Conservation (phyloP, 805 yeast species). For the Spathaspora hagerdaliae region DNA sequence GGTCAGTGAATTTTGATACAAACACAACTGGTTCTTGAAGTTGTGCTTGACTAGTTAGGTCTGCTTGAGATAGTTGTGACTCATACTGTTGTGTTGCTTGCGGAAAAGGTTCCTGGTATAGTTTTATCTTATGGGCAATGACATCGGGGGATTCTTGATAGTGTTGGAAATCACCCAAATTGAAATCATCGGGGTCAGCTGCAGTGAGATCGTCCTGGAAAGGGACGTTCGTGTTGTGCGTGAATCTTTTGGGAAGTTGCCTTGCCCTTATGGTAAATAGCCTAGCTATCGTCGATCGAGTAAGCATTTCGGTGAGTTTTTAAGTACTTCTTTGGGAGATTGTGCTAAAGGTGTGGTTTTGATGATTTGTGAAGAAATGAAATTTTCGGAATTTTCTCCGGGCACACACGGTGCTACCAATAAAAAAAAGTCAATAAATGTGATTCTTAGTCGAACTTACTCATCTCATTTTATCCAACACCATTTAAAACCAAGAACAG, state of each 20-base stretch:
- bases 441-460: too few species aligned
- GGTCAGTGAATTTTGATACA: constrained; percentile 57
- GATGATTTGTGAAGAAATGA: too few species aligned
- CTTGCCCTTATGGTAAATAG: too few species aligned
- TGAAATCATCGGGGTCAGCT: constrained; percentile 31
- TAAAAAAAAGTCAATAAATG: too few species aligned
- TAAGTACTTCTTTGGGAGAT: too few species aligned
- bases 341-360: too few species aligned
- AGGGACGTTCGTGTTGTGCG: constrained; percentile 24
- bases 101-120: background rate
- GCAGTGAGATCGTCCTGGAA: constrained; percentile 36
- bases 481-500: too few species aligned
- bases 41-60: background rate
- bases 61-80: background rate
- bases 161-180: constrained; percentile 35
- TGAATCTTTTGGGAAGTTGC: background rate
- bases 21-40: constrained; percentile 47
- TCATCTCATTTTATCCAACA: too few species aligned
- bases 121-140: constrained; percentile 13
- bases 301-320: too few species aligned
- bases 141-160: constrained; percentile 30
- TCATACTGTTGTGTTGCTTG: background rate
- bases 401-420: too few species aligned
- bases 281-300: too few species aligned
- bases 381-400: too few species aligned